Base-by-base conservation (phyloP, 345 rosid genomes). In the Tarenaya hassleriana region DNA sequence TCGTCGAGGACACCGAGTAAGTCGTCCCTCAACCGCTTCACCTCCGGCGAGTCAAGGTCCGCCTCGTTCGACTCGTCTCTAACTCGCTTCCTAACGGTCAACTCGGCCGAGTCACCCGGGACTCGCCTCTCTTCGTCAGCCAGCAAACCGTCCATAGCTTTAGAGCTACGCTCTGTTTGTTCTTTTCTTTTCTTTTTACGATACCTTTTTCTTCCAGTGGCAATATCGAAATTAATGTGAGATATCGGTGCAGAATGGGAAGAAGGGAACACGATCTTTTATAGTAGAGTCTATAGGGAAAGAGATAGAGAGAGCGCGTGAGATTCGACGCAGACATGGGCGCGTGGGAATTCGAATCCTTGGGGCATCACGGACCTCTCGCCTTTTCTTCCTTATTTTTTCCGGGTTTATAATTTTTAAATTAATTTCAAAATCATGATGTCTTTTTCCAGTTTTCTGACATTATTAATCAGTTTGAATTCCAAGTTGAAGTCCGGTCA, bases 1-100 rank as follows among this genome's bases (percentile, higher is more conserved):
- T 81, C 95, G 9, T 90, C 88, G 4, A 80, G 66, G 24, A 74
- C 72, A 58, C 53, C 50, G 12, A 83, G 67, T 29, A 86, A 69
- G 55, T 83, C 88, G 10, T 81, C 86, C 40, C 70, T 78, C 33
- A 79, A 61, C 43, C 71, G 69, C 66, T 79, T 86, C 41, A 59
- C 88, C 20, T 68, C 78, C 0, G 76, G 81, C 47, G 82, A 69
- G 66, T 16, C 54, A 1, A 63, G 53, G 7, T 16, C 69, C n/a
- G 63, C 56, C 39, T 62, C 60, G n/a, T 40, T 69, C 1, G 71
- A 56, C 17, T 65, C 80, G 50, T 61, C 77, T 42, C 88, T 72
- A 49, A 14, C 64, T 55, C 92, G 77, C 48, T 78, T 86, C 58
- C 63, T 65, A 55, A 31, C 52, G 52, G 41, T 34, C 7, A 29